Evolutionary conservation across 2,329 filamentous ascomycete genomes (phyloP), one percentile per base, ranked within the genome.

Genomic region (Colletotrichum limetticola): DNA sequence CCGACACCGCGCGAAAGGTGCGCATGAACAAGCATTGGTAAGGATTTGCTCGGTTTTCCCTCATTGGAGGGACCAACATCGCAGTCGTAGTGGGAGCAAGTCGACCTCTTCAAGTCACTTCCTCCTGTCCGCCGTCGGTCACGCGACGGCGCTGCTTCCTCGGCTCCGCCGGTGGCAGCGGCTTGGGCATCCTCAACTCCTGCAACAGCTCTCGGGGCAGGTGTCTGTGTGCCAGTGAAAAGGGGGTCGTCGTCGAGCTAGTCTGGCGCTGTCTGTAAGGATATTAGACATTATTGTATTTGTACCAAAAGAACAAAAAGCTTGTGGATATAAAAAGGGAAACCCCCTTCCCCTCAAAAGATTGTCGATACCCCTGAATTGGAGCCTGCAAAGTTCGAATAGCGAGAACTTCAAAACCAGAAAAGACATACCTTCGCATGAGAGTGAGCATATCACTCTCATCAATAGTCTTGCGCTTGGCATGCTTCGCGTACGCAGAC

Each of bases 201-300:
- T 97, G 94, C 63, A 97, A 84, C 68, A 97, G 87, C 82, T 98
- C 95, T 77, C 94, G 87, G 1, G 95, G 94, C 56, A 98, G 87
- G 83, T 96, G 87, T 74, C 91, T 93, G 78, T 96, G 93, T 37
- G 95, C 95, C n/a, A 97, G 88, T 46, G 94, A 94, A 82, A 97
- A 97, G 32, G 92, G 87, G 63, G 94, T 96, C n/a, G 89, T 91
- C 35, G 89, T 89, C 53, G 89, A 87, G 76, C 89, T 93, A 73
- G 93, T 90, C 80, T 94, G 92, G 69, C 95, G 92, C 87, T 97
- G 94, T 83, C 94, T 96, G 83, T 81, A 82, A 74, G 71, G 78
- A 74, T 77, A 74, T 78, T 53, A 73, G 65, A 63, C 46, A 46
- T 46, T n/a, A 28, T 8, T 61, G n/a, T 42, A 28, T 28, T 30